phyloP scores from a whole-genome alignment of 2,329 filamentous ascomycete genomes.

The Camillea tinctor region DNA sequence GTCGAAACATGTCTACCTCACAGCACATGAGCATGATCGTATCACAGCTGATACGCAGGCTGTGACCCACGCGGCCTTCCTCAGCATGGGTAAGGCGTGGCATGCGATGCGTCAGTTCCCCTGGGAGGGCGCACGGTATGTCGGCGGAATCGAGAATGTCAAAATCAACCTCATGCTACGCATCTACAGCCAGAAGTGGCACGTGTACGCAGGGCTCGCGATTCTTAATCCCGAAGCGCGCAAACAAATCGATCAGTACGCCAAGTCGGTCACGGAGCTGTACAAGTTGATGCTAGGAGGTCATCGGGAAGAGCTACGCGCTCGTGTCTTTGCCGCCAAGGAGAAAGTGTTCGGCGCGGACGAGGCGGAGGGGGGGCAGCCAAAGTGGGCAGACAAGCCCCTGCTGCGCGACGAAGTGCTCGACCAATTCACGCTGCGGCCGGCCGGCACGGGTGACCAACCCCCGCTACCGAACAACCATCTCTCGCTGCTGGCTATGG shows the following conservation, averaged over 20 bases:
- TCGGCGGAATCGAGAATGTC: constrained; percentile 97
- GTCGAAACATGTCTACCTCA: constrained; percentile 84
- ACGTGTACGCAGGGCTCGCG: constrained; percentile 95
- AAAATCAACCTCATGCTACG: constrained; percentile 98
- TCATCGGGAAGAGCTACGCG: constrained; percentile 69
- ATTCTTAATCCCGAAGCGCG: constrained; percentile 94
- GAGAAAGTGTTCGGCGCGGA: constrained; percentile 68
- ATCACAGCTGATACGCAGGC: constrained; percentile 99
- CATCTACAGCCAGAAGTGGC: constrained; percentile 99
- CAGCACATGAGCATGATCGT: constrained; percentile 84
- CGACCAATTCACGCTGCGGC: constrained; percentile 83
- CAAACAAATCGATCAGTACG: constrained; percentile 92
- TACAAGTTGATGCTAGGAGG: constrained; percentile 97
- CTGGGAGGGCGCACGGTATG: constrained; percentile 93
- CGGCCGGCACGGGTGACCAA: constrained; percentile 41
- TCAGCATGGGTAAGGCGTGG: constrained; percentile 98
- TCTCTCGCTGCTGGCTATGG: constrained; percentile 89
- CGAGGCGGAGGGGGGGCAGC: constrained; percentile 54
- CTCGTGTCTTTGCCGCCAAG: constrained; percentile 62
- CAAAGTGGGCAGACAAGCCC: constrained; percentile 60
- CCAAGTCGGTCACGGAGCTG: constrained; percentile 84
- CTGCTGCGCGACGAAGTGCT: constrained; percentile 81
- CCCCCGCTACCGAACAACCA: constrained; percentile 82
- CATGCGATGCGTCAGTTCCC: constrained; percentile 93
- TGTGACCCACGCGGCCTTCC: constrained; percentile 94